These are phyloP conservation scores for Glutinoglossum americanum DNA, from an alignment of 495 filamentous ascomycete species.

Conservation along the genomic window DNA sequence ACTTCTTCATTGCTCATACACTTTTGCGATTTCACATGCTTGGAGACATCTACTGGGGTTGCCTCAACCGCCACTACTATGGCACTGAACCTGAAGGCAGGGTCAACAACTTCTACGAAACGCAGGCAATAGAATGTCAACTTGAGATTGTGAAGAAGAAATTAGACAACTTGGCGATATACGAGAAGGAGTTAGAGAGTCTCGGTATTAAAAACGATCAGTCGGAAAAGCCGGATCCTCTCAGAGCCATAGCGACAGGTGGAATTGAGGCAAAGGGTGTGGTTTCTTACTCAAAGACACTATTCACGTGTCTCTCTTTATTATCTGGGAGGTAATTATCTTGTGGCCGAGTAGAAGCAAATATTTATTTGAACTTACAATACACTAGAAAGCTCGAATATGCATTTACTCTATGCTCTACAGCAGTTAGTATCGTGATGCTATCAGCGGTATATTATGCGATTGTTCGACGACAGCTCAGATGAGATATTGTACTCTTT, in stretches of 20 bases:
- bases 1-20: background rate
- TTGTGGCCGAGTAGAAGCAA: background rate
- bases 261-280: background rate
- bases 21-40: background rate
- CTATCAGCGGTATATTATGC: background rate
- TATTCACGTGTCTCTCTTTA: background rate
- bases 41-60: background rate
- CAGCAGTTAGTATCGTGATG: background rate
- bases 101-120: background rate
- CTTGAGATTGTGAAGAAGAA: background rate
- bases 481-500: background rate
- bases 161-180: background rate
- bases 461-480: background rate
- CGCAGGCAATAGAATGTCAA: background rate
- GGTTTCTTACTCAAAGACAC: background rate
- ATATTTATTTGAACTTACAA: background rate
- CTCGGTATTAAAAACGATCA: background rate
- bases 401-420: background rate
- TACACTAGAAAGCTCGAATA: background rate
- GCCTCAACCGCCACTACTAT: background rate
- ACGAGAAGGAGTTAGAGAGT: background rate
- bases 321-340: background rate
- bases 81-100: background rate
- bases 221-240: background rate
- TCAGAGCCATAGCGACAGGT: background rate